Base-by-base conservation (phyloP, 2,329 filamentous ascomycete genomes). In the Talaromyces sp. region DNA sequence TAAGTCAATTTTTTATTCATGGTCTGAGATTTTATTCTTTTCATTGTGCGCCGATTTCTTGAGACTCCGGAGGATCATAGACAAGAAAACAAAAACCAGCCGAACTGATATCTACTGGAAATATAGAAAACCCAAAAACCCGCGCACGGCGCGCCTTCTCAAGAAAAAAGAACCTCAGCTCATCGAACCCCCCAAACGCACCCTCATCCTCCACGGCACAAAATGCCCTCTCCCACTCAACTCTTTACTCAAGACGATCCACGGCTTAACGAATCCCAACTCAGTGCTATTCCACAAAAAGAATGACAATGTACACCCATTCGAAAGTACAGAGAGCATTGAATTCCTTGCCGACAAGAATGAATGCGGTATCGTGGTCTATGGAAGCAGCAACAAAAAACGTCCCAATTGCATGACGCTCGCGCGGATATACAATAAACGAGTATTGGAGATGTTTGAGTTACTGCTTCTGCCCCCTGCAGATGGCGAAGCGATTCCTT, bases 271-370 rank as follows among this genome's bases (percentile, higher is more conserved):
- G 67, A 86, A 89, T 69, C 91, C 92, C 2, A 82, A 93, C 61
- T 87, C 87, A 63, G 88, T 95, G 75, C 91, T 92, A 65, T 96
- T 99, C 79, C 89, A 86, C 76, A 99, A 97, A 83, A 97, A 97
- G 80, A 99, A 99, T 76, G 82, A 86, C 61, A 77, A 77, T 65
- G 88, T 96, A 67, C 91, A 94, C 75, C 94, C 94, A 2, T 99
- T 99, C 75, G 93, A 97, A 74, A 91, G 95, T 72, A 79, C 89
- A 63, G 81, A 87, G 28, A 93, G 89, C 55, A 83, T 97, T 64
- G 91, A 97, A 76, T 99, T 99, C 80, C 92, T 99, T 80, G 88
- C 88, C 62, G 87, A 92, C 71, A 99, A 97, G 80, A 99, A 99
- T 77, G 94, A 99, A 74, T 87, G 89, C 68, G 89, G 86, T 46